Conservation (phyloP, 2,329 filamentous ascomycete species). For the Phyllosticta paracitricarpa region DNA sequence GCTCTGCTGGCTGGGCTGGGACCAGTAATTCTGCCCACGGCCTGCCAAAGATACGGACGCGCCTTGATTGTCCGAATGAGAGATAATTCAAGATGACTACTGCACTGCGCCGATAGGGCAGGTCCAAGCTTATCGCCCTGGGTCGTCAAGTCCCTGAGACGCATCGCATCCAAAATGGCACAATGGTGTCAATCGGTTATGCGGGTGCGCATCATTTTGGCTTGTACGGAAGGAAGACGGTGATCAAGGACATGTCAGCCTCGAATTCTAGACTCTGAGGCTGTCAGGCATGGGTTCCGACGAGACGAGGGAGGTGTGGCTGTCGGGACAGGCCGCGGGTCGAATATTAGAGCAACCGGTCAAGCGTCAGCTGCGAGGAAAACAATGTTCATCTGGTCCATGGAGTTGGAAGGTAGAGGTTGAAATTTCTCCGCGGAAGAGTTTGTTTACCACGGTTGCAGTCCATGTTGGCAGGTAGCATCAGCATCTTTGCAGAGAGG, state of each 20-base stretch:
- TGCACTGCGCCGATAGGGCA: background rate
- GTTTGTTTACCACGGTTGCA: background rate
- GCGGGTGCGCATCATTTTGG: background rate
- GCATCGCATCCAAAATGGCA: background rate
- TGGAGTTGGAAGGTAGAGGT: background rate
- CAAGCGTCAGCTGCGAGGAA: background rate
- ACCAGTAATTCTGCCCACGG: too few species aligned
- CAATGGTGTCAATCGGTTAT: background rate
- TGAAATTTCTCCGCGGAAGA: background rate
- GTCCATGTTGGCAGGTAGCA: background rate
- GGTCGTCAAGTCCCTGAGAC: background rate
- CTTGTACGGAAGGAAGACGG: background rate
- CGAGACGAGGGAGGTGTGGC: background rate
- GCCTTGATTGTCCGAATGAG: background rate
- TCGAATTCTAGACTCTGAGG: background rate
- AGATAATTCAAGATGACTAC: background rate
- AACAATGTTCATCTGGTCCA: background rate
- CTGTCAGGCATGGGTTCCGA: background rate
- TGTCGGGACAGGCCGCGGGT: background rate
- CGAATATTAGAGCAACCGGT: background rate
- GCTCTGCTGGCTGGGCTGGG: background rate
- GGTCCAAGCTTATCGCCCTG: background rate
- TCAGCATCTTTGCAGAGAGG: too few species aligned
- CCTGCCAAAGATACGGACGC: background rate
- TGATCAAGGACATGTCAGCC: background rate